A percentile compares a stretch with the other conserved stretches of the same genome.
Conservation (phyloP, 768 basidiomycete species). For the Leucocoprinus leucothites region DNA sequence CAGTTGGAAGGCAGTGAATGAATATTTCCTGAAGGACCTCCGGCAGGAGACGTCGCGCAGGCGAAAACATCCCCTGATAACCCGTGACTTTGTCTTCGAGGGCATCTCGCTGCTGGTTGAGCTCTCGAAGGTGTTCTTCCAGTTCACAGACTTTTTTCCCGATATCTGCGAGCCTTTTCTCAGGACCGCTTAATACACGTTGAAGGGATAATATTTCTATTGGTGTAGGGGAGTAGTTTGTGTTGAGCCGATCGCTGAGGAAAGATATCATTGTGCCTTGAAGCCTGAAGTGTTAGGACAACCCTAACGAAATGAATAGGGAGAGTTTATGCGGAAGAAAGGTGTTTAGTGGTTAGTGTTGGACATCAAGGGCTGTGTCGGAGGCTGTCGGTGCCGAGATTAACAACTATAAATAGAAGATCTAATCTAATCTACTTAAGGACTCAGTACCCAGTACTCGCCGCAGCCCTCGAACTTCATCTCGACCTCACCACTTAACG, state of each 20-base stretch:
- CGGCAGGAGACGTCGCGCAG: conserved; percentile 13
- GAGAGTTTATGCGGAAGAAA: too few species aligned
- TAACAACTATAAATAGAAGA: too few species aligned
- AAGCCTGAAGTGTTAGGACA: too few species aligned
- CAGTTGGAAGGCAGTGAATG: conserved; percentile 14
- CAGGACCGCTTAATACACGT: not conserved
- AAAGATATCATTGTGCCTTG: not conserved
- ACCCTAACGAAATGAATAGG: too few species aligned
- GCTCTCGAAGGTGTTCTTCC: not conserved
- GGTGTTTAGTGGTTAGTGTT: too few species aligned
- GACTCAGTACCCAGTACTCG: too few species aligned
- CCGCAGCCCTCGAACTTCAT: too few species aligned
- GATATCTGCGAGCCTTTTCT: not conserved
- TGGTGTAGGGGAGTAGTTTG: conserved; percentile 9
- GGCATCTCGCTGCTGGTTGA: not conserved
- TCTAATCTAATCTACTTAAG: too few species aligned
- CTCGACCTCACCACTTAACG: too few species aligned
- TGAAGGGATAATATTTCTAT: not conserved
- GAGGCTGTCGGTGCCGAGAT: too few species aligned
- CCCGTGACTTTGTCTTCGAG: not conserved
- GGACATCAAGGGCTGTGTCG: too few species aligned
- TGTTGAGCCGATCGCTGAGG: conserved; percentile 2
- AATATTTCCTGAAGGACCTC: conserved; percentile 19
- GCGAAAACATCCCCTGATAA: conserved; percentile 9
- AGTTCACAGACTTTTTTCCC: not conserved